Conservation (phyloP, 768 basidiomycete species). For the Hypholoma fasciculare region DNA sequence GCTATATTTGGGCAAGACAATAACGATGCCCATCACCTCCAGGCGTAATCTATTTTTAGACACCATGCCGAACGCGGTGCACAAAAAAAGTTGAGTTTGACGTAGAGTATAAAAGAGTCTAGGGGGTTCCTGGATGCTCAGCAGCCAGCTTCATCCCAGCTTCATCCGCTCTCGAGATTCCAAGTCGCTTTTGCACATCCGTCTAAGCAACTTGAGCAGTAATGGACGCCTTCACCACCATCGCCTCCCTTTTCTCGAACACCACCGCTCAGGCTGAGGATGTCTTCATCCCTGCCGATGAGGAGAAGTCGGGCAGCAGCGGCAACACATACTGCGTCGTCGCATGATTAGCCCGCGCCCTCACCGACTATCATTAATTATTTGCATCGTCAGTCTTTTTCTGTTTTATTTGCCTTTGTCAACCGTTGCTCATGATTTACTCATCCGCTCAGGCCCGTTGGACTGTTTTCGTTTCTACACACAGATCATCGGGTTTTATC, state of each 20-base stretch:
- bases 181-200: background rate
- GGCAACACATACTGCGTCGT: conserved; percentile 19
- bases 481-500: background rate
- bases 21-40: background rate
- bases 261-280: conserved; percentile 14
- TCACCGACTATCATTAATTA: background rate
- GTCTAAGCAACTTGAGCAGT: background rate
- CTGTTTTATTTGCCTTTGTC: no score
- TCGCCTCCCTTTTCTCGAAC: conserved; percentile 12
- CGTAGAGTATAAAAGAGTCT: no score
- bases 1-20: background rate
- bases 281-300: conserved; percentile 13
- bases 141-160: no score
- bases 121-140: no score
- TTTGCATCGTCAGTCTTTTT: background rate
- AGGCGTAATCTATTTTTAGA: background rate
- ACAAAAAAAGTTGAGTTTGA: no score
- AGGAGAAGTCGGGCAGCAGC: conserved; percentile 17
- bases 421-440: background rate
- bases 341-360: conserved; percentile 13
- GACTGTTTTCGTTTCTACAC: background rate
- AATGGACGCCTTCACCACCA: conserved; percentile 24
- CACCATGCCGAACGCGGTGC: no score
- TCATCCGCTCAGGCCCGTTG: background rate
- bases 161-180: no score